Evolutionary conservation across 148 eudicot genomes (phyloP), one percentile per base, ranked within the genome.

Genomic region (Chenopodium formosanum): DNA sequence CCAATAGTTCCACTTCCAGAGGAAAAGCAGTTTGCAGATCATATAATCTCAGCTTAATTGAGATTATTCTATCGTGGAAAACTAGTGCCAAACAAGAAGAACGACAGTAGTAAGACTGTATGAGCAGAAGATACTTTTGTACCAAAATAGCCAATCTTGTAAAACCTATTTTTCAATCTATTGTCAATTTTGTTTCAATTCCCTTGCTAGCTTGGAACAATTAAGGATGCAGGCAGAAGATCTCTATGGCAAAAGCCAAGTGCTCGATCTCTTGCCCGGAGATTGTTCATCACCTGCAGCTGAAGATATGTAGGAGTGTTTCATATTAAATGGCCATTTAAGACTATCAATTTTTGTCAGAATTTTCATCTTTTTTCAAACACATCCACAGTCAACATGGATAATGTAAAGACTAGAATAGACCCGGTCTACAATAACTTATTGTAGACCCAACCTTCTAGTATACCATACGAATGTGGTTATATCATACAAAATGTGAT

Each of bases 1-100:
- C 97, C 97, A 12, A 95, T 95, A 40, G 89, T 95, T 85, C 84
- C 88, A 1, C n/a, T 92, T 75, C 86, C 94, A 22, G 91, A 86
- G 50, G 40, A 86, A 56, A 88, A 91, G 77, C 91, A 87, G 83
- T 89, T 95, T 83, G 84, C 93, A 4, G 86, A 88, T 19, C 91
- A 84, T 74, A 74, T 83, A 25, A 80, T 52, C 29, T 81, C 86
- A 23, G 34, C 81, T 10, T 40, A 6, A 40, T 40, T 86, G 66
- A 19, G 1, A 58, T 17, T 8, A 17, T 10, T 23, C 19, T 8
- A 9, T 62, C 5, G 7, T 62, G 25, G 63, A 47, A 29, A 10
- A 19, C 16, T 4, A 31, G 52, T 40, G 46, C 34, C 74, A 22
- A 56, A n/a, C 70, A 66, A 29, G 70, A 5, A 37, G 44, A 40